These are phyloP conservation scores for Chaetothyriales sp. DNA, from an alignment of 2,329 filamentous ascomycete species.

Conservation along the genomic window DNA sequence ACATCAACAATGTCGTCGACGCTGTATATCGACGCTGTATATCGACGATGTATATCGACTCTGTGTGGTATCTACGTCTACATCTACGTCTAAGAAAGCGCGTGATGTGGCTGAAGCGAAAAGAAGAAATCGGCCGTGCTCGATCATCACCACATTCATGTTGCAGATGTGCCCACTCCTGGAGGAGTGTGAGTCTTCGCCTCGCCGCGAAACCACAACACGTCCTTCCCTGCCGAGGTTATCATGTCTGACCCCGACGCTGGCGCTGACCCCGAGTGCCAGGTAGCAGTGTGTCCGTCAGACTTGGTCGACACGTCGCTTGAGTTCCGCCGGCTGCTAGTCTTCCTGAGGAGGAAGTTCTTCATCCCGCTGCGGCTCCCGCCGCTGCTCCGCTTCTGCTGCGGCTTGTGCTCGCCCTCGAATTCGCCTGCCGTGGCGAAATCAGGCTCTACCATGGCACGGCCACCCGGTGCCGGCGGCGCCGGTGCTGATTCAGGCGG, in stretches of 20 bases:
- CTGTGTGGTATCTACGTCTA: no score
- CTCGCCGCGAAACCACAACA: slow-evolving; percentile 15
- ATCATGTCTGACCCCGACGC: slow-evolving; percentile 4
- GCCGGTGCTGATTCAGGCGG: slow-evolving; percentile 12
- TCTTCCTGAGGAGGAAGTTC: slow-evolving; percentile 32
- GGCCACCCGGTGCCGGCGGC: slow-evolving; percentile 14
- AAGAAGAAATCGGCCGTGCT: background rate
- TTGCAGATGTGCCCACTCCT: background rate
- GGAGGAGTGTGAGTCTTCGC: slow-evolving; percentile 13
- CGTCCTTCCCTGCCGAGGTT: slow-evolving; percentile 10
- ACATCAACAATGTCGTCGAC: no score
- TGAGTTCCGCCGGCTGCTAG: slow-evolving; percentile 31
- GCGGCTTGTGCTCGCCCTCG: slow-evolving; percentile 14
- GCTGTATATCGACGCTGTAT: no score
- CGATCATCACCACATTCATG: background rate
- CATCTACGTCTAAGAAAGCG: no score
- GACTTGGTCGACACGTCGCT: background rate
- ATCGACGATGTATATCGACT: no score
- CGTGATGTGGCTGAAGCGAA: no score
- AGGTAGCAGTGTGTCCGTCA: slow-evolving; percentile 16
- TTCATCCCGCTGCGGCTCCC: slow-evolving; percentile 13
- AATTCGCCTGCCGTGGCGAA: slow-evolving; percentile 14
- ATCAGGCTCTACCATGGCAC: slow-evolving; percentile 17
- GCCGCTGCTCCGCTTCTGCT: slow-evolving; percentile 6
- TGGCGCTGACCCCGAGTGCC: background rate